phyloP scores from a whole-genome alignment of 805 yeast species.

The Isabelozyma rhagii region DNA sequence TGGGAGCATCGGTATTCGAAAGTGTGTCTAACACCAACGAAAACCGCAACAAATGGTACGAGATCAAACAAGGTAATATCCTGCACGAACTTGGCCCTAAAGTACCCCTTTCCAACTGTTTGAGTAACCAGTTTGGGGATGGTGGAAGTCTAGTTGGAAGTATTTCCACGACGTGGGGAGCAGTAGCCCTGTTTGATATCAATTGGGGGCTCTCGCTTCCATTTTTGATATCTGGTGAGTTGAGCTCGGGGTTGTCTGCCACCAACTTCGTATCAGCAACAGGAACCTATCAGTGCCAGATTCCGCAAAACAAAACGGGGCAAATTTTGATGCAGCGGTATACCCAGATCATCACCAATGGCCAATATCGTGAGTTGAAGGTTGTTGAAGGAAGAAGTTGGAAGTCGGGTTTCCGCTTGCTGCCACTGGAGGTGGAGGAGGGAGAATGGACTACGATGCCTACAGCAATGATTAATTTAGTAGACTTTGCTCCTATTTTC shows the following conservation, averaged over 20 bases:
- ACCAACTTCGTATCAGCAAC: constrained; percentile 6
- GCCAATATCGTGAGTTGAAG: constrained; percentile 8
- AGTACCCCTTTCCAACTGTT: constrained; percentile 16
- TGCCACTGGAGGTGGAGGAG: constrained; percentile 1
- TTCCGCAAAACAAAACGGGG: constrained; percentile 15
- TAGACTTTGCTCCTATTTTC: constrained; percentile 11
- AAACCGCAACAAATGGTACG: constrained; percentile 12
- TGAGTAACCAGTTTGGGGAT: constrained; percentile 12
- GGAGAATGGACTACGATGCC: constrained; percentile 7
- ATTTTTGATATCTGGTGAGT: neutral
- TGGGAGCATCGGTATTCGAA: constrained; percentile 6
- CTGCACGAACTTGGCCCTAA: constrained; percentile 5
- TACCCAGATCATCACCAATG: constrained; percentile 7
- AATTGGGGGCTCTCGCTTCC: constrained; percentile 3
- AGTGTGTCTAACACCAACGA: neutral
- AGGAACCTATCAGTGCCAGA: constrained; percentile 12
- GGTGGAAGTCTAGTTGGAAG: constrained; percentile 16
- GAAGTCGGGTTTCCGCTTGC: constrained; percentile 1
- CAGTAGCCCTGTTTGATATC: constrained; percentile 9
- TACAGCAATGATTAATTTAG: constrained; percentile 1
- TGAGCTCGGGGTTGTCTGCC: neutral
- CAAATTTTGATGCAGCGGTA: constrained; percentile 17
- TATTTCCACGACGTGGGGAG: constrained; percentile 11
- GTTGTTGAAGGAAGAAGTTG: constrained; percentile 5
- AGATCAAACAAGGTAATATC: constrained; percentile 5